These are phyloP conservation scores for Fusarium miscanthi DNA, from an alignment of 2,329 filamentous ascomycete species.

Conservation along the genomic window DNA sequence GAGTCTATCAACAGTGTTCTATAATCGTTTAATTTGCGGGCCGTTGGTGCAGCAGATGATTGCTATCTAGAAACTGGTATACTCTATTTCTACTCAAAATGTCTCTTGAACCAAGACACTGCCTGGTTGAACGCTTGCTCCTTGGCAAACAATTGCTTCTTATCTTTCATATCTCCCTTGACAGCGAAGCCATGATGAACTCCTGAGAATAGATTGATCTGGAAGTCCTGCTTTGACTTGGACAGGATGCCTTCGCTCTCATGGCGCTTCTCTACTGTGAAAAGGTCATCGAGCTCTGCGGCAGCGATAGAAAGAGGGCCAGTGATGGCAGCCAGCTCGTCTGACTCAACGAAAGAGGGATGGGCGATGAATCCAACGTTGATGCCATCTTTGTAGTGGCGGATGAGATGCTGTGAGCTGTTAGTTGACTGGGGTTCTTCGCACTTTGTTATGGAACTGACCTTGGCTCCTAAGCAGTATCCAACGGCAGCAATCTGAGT, in stretches of 20 bases:
- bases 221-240: slow-evolving; percentile 70
- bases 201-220: slow-evolving; percentile 80
- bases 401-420: slow-evolving; percentile 67
- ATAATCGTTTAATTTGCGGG: fast-evolving
- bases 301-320: slow-evolving; percentile 76
- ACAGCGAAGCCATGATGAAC: slow-evolving; percentile 82
- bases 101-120: slow-evolving; percentile 72
- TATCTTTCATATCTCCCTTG: slow-evolving; percentile 67
- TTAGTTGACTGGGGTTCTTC: not conserved
- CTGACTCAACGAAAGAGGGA: slow-evolving; percentile 77
- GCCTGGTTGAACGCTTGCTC: slow-evolving; percentile 85
- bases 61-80: not conserved
- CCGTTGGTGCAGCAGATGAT: not conserved
- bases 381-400: slow-evolving; percentile 71
- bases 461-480: slow-evolving; percentile 82
- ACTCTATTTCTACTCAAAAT: not conserved
- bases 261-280: slow-evolving; percentile 72
- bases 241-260: slow-evolving; percentile 71
- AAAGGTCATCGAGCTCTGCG: slow-evolving; percentile 73
- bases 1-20: not conserved
- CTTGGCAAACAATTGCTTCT: slow-evolving; percentile 74
- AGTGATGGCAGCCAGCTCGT: slow-evolving; percentile 73
- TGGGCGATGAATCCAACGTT: slow-evolving; percentile 80
- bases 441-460: slow-evolving; percentile 31
- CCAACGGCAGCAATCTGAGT: slow-evolving; percentile 73